Conservation (phyloP, 176 grass and related monocot species). For the Eragrostis curvula region DNA sequence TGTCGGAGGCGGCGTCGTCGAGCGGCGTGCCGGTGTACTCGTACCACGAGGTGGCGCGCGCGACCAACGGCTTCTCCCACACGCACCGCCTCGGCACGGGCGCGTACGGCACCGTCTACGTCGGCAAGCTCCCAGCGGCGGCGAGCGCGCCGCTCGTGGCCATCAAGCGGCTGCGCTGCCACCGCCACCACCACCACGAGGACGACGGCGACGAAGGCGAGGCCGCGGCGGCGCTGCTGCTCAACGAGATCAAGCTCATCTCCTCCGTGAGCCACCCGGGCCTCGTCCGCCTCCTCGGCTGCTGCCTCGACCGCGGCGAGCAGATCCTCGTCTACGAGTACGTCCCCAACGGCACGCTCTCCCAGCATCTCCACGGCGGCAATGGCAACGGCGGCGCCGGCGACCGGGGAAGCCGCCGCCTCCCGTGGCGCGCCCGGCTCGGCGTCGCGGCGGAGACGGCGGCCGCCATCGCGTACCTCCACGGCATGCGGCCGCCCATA, state of each 20-base stretch:
- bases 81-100: conserved; percentile 78
- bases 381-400: too few species aligned
- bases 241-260: conserved; percentile 90
- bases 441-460: conserved; percentile 68
- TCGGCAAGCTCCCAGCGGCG: conserved; percentile 58
- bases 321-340: conserved; percentile 94
- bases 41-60: conserved; percentile 67
- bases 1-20: conserved; percentile 62
- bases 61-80: conserved; percentile 78
- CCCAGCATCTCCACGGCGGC: conserved; percentile 57
- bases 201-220: conserved; percentile 30
- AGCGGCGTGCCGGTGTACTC: conserved; percentile 76
- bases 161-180: conserved; percentile 78
- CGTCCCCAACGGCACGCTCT: conserved; percentile 83
- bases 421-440: conserved; percentile 65
- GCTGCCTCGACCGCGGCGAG: conserved; percentile 87
- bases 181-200: neutral
- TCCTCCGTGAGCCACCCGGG: conserved; percentile 83
- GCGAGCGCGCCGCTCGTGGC: conserved; percentile 57
- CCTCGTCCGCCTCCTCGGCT: conserved; percentile 86
- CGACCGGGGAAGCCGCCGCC: neutral
- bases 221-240: conserved; percentile 28
- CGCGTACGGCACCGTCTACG: conserved; percentile 88
- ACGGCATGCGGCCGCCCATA: conserved; percentile 71
- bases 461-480: conserved; percentile 70